A percentile compares a stretch with the other conserved stretches of the same genome.
Conservation (phyloP, 108 stramenopile genomes). For the Cyclotella baltica region DNA sequence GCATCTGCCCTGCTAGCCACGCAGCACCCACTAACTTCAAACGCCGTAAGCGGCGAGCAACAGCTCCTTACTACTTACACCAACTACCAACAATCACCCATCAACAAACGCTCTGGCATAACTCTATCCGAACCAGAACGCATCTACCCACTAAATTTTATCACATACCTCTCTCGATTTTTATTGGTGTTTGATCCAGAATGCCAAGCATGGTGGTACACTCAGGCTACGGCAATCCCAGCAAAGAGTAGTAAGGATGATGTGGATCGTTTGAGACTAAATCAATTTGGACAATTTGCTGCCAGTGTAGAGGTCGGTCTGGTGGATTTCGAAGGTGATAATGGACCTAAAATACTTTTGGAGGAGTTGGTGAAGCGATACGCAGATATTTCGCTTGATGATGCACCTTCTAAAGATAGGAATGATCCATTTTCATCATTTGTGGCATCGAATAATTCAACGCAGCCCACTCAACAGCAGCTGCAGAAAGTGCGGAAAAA, state of each 20-base stretch:
- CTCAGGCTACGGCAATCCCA: conserved; percentile 69
- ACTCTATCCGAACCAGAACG: conserved; percentile 84
- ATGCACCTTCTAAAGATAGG: conserved; percentile 34
- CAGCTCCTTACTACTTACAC: background rate
- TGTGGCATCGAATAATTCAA: conserved; percentile 22
- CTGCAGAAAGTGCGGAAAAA: conserved; percentile 48
- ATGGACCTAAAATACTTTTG: conserved; percentile 18
- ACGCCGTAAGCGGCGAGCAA: background rate
- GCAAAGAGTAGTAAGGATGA: conserved; percentile 54
- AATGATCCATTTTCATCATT: conserved; percentile 28
- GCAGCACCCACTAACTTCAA: conserved; percentile 6
- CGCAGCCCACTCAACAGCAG: background rate
- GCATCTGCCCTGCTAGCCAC: background rate
- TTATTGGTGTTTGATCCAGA: conserved; percentile 77
- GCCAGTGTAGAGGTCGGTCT: conserved; percentile 86
- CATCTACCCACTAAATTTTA: conserved; percentile 77
- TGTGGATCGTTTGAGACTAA: conserved; percentile 62
- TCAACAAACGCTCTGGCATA: conserved; percentile 81
- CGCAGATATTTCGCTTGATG: conserved; percentile 52
- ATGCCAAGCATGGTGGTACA: conserved; percentile 84
- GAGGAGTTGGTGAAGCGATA: conserved; percentile 41
- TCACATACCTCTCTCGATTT: conserved; percentile 84
- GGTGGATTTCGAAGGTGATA: conserved; percentile 64
- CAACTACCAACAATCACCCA: conserved; percentile 60
- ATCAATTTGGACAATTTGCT: conserved; percentile 81